phyloP scores from a whole-genome alignment of 257 asterid species.

The Anisodus tanguticus region DNA sequence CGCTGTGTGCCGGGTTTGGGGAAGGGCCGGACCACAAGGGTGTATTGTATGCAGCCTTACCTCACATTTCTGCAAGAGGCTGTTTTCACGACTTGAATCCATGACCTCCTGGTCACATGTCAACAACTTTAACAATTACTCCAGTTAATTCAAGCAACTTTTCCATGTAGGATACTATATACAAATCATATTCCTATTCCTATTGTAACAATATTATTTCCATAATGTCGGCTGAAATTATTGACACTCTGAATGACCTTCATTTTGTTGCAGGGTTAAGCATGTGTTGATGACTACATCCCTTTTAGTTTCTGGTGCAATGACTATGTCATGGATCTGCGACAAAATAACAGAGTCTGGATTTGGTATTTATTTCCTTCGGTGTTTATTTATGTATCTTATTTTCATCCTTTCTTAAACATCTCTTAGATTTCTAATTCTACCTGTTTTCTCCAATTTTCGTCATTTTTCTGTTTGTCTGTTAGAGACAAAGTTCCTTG shows the following conservation, averaged over 20 bases:
- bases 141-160: too few relatives aligned
- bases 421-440: constrained; percentile 2
- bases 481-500: neutral
- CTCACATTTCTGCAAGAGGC: too few relatives aligned
- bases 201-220: neutral
- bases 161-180: too few relatives aligned
- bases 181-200: too few relatives aligned
- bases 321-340: constrained; percentile 93
- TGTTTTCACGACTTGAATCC: too few relatives aligned
- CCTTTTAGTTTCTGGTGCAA: constrained; percentile 89
- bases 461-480: neutral
- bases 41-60: too few relatives aligned
- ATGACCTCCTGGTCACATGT: too few relatives aligned
- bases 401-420: constrained; percentile 19
- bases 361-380: constrained; percentile 60
- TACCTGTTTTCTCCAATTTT: neutral
- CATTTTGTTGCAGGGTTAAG: constrained; percentile 63
- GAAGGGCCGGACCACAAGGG: too few relatives aligned
- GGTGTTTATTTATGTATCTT: neutral
- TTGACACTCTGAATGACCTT: neutral
- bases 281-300: constrained; percentile 81
- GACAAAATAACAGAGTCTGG: constrained; percentile 94
- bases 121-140: too few relatives aligned
- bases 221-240: neutral
- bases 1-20: too few relatives aligned